These are phyloP conservation scores for Plenodomus biglobosus DNA, from an alignment of 2,329 filamentous ascomycete genomes.

Conservation along the genomic window DNA sequence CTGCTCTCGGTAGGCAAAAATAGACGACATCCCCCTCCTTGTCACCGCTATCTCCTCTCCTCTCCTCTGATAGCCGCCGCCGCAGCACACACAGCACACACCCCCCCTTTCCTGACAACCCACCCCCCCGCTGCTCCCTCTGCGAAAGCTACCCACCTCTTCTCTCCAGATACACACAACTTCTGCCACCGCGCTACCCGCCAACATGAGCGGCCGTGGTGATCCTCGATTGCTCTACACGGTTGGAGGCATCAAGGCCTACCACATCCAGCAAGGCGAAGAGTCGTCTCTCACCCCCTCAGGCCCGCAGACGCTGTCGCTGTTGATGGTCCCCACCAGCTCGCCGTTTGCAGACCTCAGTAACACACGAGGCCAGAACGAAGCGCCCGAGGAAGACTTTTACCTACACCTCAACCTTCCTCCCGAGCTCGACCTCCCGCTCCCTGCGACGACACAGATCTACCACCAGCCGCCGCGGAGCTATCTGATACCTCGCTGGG, in stretches of 20 bases:
- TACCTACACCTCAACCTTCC: slow-evolving; percentile 94
- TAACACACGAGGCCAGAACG: slow-evolving; percentile 59
- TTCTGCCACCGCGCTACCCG: slow-evolving; percentile 10
- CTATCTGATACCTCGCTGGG: slow-evolving; percentile 95
- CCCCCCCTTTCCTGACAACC: no score
- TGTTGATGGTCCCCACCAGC: slow-evolving; percentile 93
- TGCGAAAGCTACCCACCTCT: background rate
- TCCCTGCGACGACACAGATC: slow-evolving; percentile 94
- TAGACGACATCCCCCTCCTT: slow-evolving; percentile 18
- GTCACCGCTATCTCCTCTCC: background rate
- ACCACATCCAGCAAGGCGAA: slow-evolving; percentile 84
- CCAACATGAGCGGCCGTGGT: slow-evolving; percentile 53
- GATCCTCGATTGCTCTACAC: slow-evolving; percentile 60
- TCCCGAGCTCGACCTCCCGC: slow-evolving; percentile 87
- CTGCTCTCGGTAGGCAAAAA: slow-evolving; percentile 5
- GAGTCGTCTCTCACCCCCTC: slow-evolving; percentile 81
- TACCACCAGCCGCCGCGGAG: slow-evolving; percentile 92
- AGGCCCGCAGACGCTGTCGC: slow-evolving; percentile 85
- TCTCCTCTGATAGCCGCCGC: no score
- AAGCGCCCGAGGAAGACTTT: slow-evolving; percentile 72
- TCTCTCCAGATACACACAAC: slow-evolving; percentile 7
- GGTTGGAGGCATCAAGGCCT: slow-evolving; percentile 83
- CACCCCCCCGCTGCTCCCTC: no score
- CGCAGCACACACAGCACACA: no score
- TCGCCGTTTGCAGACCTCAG: slow-evolving; percentile 64